These are phyloP conservation scores for Fusarium sp. DNA, from an alignment of 2,329 filamentous ascomycete species.

Conservation along the genomic window DNA sequence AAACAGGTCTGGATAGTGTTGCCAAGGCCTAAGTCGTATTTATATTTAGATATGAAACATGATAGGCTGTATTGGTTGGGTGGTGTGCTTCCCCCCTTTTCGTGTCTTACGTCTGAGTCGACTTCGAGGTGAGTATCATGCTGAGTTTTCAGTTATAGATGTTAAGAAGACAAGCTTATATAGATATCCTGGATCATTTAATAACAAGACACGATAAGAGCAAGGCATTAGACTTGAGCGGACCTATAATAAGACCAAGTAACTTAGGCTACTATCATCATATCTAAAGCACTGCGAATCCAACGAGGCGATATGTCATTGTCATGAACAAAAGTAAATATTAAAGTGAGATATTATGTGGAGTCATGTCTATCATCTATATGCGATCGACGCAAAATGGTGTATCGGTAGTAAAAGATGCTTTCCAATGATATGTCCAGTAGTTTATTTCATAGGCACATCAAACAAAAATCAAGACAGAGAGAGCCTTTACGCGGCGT, in stretches of 20 bases:
- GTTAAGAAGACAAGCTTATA: too few relatives aligned
- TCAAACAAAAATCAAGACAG: conserved; percentile 7
- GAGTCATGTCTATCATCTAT: conserved; percentile 24
- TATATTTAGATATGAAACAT: background rate
- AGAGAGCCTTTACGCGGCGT: conserved; percentile 12
- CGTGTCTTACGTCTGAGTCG: background rate
- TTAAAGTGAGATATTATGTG: conserved; percentile 4
- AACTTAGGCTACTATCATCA: too few relatives aligned
- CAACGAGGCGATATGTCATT: background rate
- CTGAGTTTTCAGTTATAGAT: background rate
- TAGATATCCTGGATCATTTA: too few relatives aligned
- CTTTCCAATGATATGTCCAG: conserved; percentile 15
- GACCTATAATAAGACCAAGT: background rate
- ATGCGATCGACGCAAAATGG: conserved; percentile 16
- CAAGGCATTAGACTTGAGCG: conserved; percentile 1
- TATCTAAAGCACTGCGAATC: background rate
- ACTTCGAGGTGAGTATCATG: background rate
- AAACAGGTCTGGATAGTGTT: background rate
- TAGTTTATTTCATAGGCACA: conserved; percentile 13
- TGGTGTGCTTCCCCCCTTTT: too few relatives aligned
- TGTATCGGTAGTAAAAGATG: conserved; percentile 16
- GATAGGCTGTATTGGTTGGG: too few relatives aligned
- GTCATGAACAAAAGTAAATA: background rate
- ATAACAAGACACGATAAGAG: too few relatives aligned
- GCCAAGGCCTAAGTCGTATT: background rate